These are phyloP conservation scores for Endothia cerciana DNA, from an alignment of 2,329 filamentous ascomycete genomes.

Conservation along the genomic window DNA sequence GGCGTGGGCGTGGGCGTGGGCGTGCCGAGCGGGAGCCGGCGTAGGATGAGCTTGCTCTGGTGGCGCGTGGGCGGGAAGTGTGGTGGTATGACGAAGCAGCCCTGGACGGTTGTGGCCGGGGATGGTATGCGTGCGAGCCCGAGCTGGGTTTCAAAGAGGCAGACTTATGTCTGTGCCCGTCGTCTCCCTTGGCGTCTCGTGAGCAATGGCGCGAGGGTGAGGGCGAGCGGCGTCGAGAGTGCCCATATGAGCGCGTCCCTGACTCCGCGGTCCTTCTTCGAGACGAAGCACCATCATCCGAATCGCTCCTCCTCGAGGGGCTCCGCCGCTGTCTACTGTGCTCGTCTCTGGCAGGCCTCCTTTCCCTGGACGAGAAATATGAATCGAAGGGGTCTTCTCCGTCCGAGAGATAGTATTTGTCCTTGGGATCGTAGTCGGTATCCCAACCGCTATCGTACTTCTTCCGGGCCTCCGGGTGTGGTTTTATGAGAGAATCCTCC, in stretches of 20 bases:
- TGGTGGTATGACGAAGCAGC: conserved; percentile 26
- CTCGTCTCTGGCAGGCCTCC: not conserved
- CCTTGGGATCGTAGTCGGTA: conserved; percentile 31
- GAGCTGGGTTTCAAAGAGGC: conserved; percentile 10
- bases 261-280: conserved; percentile 4
- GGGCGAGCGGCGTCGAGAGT: conserved; percentile 11
- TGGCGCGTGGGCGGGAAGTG: conserved; percentile 22
- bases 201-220: conserved; percentile 15
- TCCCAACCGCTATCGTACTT: conserved; percentile 23
- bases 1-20: conserved; percentile 10
- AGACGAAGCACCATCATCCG: conserved; percentile 9
- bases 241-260: conserved; percentile 15
- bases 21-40: conserved; percentile 1
- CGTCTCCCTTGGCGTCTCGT: conserved; percentile 5
- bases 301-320: conserved; percentile 12
- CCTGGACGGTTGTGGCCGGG: conserved; percentile 23
- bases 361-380: conserved; percentile 7
- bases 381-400: conserved; percentile 25
- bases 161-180: conserved; percentile 12
- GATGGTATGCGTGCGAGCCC: not conserved
- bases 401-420: conserved; percentile 32
- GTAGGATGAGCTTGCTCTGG: conserved; percentile 25
- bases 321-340: conserved; percentile 8
- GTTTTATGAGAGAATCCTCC: conserved; percentile 24
- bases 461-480: conserved; percentile 8